Evolutionary conservation across 1,284 basidiomycete genomes (phyloP).

Genomic region (Cryptococcus neoformans): DNA sequence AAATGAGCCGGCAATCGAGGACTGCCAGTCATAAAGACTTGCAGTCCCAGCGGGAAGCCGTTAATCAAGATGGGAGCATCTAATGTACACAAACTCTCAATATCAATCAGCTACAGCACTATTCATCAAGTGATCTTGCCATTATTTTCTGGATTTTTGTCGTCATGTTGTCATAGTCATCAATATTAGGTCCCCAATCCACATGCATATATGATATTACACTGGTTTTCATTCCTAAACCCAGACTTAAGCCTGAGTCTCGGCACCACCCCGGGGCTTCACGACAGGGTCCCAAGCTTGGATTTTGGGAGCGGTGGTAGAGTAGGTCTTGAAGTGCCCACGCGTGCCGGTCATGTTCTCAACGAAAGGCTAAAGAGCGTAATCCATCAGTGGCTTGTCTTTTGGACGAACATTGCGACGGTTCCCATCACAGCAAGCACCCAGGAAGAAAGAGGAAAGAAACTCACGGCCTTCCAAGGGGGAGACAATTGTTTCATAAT

Average conservation of each 20-base stretch:
- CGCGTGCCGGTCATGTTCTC: slow-evolving; percentile 91
- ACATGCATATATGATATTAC: too few relatives aligned
- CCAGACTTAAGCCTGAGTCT: background rate
- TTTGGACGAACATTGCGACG: background rate
- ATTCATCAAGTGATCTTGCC: too few relatives aligned
- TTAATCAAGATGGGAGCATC: background rate
- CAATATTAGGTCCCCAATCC: too few relatives aligned
- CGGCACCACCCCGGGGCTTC: slow-evolving; percentile 32
- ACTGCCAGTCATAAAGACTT: too few relatives aligned
- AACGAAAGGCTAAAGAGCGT: slow-evolving; percentile 59
- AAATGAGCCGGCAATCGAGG: background rate
- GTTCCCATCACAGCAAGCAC: background rate
- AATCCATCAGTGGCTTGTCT: too few relatives aligned
- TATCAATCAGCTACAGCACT: background rate
- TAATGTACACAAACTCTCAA: background rate
- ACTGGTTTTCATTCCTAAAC: background rate
- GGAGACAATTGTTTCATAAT: slow-evolving; percentile 66
- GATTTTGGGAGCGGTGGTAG: slow-evolving; percentile 77
- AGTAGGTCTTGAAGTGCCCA: slow-evolving; percentile 82
- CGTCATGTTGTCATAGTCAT: too few relatives aligned
- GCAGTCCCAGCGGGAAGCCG: too few relatives aligned
- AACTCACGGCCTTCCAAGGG: slow-evolving; percentile 76
- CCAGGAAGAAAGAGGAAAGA: background rate
- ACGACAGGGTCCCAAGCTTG: slow-evolving; percentile 78
- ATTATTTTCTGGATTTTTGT: too few relatives aligned